Evolutionary conservation across 495 filamentous ascomycete genomes (phyloP), one percentile per base, ranked within the genome.

Genomic region (Bombardia bombarda): DNA sequence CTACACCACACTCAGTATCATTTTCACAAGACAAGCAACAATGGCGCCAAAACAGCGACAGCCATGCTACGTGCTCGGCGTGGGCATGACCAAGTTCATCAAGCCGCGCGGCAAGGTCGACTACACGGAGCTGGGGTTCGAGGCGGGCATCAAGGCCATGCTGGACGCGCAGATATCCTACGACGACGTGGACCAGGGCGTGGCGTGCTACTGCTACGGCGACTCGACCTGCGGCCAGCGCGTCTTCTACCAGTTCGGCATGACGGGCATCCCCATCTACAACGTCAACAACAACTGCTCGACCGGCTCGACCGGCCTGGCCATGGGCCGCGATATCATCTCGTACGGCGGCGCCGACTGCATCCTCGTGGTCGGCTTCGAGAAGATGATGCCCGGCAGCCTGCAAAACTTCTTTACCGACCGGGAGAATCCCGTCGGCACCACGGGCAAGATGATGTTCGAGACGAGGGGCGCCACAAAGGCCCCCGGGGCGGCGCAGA

Each of bases 281-380:
- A 96, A 96, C 58, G 86, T 94, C 57, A 95, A 95, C 75, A 98
- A 98, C 72, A 96, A 96, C 69, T 98, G 92, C 74, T 83, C 86
- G 1, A 97, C 92, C 1, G 92, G 92, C 2, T 84, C 80, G 0
- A 95, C 92, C 0, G 92, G 92, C 20, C 66, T 97, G 32, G 76
- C 80, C 50, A 82, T 97, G 79, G 92, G 79, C 3, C 75, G 89
- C 22, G 84, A 80, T 24, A 70, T 92, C 68, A 86, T 96, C 47
- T 70, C 80, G 9, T 70, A 84, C 54, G 88, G 89, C 18, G 83
- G 77, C 3, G 84, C 86, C 2, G 83, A 95, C 60, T 92, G 86
- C 55, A 79, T 92, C 4, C 67, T 98, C 30, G 89, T 96, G 7
- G 79, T 97, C 13, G 92, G 92, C 3, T 98, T 95, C 50, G 92